Evolutionary conservation across 306 rosid species (phyloP).

Genomic region (Castanea crenata): DNA sequence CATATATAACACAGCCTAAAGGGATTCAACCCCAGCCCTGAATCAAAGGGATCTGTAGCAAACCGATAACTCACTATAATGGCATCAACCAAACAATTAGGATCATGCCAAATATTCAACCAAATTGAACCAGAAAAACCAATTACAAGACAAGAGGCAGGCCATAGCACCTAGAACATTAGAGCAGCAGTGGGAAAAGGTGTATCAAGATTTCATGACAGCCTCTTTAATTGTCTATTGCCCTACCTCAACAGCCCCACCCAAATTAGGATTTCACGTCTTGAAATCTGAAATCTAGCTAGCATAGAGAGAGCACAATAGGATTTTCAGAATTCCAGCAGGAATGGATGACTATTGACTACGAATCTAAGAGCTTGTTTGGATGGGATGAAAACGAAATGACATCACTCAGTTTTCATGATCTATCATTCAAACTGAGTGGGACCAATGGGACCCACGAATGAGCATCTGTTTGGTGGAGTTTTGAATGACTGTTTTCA

Average conservation of each 20-base stretch:
- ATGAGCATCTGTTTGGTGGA: too few relatives aligned
- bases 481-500: too few relatives aligned
- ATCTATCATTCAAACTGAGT: too few relatives aligned
- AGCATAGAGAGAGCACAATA: not conserved
- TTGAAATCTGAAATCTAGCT: not conserved
- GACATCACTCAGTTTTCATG: too few relatives aligned
- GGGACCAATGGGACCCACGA: too few relatives aligned
- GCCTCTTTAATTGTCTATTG: not conserved
- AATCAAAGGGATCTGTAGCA: too few relatives aligned
- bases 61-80: too few relatives aligned
- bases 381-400: rapidly evolving
- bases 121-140: not conserved
- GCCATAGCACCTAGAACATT: not conserved
- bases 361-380: not conserved
- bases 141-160: not conserved
- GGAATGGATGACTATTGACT: not conserved
- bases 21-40: too few relatives aligned
- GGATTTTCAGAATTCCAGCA: not conserved
- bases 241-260: not conserved
- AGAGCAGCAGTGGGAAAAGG: not conserved
- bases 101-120: too few relatives aligned
- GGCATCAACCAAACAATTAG: too few relatives aligned
- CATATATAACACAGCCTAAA: too few relatives aligned
- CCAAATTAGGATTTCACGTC: not conserved
- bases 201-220: not conserved